Base-by-base conservation (phyloP, 495 filamentous ascomycete species). In the Jackrogersella minutella region DNA sequence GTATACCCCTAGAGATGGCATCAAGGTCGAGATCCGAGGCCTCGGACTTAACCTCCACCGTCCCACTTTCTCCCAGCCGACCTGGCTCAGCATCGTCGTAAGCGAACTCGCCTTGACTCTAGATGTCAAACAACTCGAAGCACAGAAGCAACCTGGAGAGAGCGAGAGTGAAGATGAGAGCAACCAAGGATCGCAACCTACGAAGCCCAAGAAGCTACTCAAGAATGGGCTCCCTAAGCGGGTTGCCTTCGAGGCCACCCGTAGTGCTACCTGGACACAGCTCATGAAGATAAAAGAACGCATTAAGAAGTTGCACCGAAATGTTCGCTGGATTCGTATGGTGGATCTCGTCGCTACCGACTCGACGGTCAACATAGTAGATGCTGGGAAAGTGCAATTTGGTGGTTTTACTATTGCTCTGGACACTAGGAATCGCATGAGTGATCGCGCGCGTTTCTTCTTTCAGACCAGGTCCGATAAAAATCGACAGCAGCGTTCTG, bases 21-120 rank as follows among this genome's bases (percentile, higher is more conserved):
- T 97, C 59, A 89, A 89, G 64, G 87, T 99, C 72, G 91, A 98
- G 76, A 87, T 98, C 39, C 88, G 95, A 34, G 92, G 93, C 39
- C 80, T 98, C 36, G 93, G 95, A 19, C 81, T 98, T 47, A 88
- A 91, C 36, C 70, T 97, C 64, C 95, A 98, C 76, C 88, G 93
- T 7, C 94, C 95, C 6, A 97, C 95, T 13, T 98, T 98, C 75
- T 91, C 93, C 16, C 93, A 97, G 74, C 93, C 95, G 47, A 97
- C 96, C 77, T 99, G 95, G 95, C 78, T 97, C 62, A 97, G 92
- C 70, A 82, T 99, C 33, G 90, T 93, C 19, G 78, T 98, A 49
- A 89, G 87, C 58, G 93, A 97, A 62, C 77, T 97, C 33, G 90
- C 85, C 41, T 81, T 98, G n/a, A 93, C 91, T 0, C 73, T 97